Conservation (phyloP, 176 grass and related monocot genomes). For the Echinochloa phyllopogon region DNA sequence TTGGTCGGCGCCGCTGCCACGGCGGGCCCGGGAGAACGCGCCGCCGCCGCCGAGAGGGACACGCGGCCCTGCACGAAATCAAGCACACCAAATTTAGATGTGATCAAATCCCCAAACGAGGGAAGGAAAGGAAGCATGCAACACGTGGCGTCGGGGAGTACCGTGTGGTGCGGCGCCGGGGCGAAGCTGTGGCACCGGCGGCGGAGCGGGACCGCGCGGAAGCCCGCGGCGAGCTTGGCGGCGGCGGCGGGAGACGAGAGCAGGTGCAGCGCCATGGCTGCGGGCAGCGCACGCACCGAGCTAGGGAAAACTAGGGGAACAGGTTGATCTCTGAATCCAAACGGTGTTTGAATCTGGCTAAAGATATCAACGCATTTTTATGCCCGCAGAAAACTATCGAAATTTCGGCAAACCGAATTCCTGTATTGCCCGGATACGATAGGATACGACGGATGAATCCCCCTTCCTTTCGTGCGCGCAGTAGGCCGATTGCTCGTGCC, state of each 20-base stretch:
- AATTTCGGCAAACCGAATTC: no score
- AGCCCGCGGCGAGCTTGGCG: not conserved
- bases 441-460: no score
- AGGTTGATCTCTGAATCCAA: no score
- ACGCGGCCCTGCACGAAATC: conserved; percentile 14
- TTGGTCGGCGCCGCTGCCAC: conserved; percentile 2
- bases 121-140: not conserved
- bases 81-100: not conserved
- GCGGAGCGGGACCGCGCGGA: not conserved
- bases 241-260: conserved; percentile 30
- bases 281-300: not conserved
- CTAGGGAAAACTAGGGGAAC: not conserved
- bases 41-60: not conserved
- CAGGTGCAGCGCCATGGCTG: conserved; percentile 15
- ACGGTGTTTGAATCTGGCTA: no score
- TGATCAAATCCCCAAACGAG: not conserved
- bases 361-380: no score
- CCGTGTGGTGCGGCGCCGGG: not conserved
- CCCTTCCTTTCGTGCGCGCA: no score
- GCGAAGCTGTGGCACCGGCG: not conserved
- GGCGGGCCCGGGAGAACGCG: not conserved
- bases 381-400: no score
- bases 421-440: no score
- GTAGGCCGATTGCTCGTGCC: no score
- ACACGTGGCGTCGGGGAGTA: not conserved